Base-by-base conservation (phyloP, 352 stramenopile genomes). In the Stramenopiles sp. region DNA sequence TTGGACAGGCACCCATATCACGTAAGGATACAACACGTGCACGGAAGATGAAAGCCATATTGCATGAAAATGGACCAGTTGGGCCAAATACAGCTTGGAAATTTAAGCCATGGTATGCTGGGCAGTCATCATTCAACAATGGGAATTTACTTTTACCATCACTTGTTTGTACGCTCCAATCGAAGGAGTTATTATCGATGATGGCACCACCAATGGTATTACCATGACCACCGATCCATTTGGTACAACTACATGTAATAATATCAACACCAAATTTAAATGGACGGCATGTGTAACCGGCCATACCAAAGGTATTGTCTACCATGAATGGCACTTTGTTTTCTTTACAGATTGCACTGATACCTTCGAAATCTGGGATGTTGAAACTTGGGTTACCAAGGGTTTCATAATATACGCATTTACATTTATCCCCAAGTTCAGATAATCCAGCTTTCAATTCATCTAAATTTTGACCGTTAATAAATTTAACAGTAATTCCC, bases 181-280 rank as follows among this genome's bases (percentile, higher is more conserved):
- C 88, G 82, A 97, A 94, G 82, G 88, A 92, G 79, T 86, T 89
- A 38, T 84, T 84, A 6, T 82, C 83, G 43, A 96, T 86, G 32
- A 96, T 89, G 27, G 94, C 91, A 65, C 93, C 93, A 78, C 93
- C 92, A 63, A 96, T 90, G 4, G 93, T 92, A 79, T 96, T 92
- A 81, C 93, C 96, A 86, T 97, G 92, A 78, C 92, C 92, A 82
- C 95, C 94, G 82, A 97, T 97, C 86, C 95, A 97, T 88, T 97
- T 97, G 84, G 93, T 97, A 81, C 95, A 87, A 80, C 88, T 95
- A 85, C 97, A 92, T 78, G 97, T 87, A 33, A 94, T 91, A 30
- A 97, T 86, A 83, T 97, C 91, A 33, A 88, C 90, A 63, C 93
- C 93, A 29, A 96, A 86, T 74, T 90, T 87, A 23, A 97, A 85